These are phyloP conservation scores for Penicillium sp. DNA, from an alignment of 2,329 filamentous ascomycete genomes.

Conservation along the genomic window DNA sequence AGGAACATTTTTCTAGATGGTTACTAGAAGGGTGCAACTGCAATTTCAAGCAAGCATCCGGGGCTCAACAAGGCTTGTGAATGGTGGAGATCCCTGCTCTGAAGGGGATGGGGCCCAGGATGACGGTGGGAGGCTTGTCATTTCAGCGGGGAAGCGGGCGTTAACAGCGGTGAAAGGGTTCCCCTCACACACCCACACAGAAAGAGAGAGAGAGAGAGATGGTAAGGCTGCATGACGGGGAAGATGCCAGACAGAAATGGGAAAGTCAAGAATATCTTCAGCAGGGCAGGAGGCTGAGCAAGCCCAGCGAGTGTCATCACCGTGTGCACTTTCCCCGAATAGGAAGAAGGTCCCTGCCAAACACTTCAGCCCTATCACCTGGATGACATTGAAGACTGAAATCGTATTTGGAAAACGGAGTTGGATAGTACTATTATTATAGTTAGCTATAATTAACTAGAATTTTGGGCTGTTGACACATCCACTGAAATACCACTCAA, in stretches of 20 bases:
- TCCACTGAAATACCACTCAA: neutral
- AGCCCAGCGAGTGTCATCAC: neutral
- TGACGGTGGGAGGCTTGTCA: constrained; percentile 22
- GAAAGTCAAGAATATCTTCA: neutral
- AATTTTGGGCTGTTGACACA: neutral
- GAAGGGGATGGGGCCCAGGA: constrained; percentile 19
- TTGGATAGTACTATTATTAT: neutral
- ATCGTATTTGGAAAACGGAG: neutral
- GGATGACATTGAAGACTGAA: neutral
- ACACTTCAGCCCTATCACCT: neutral
- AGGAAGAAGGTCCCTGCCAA: neutral
- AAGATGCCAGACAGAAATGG: constrained; percentile 4
- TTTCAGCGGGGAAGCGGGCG: constrained; percentile 20
- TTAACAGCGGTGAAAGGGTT: constrained; percentile 27
- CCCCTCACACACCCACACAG: neutral
- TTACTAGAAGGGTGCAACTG: constrained; percentile 32
- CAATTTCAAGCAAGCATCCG: constrained; percentile 31
- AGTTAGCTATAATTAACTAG: neutral
- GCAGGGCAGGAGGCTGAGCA: neutral
- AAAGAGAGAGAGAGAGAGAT: neutral
- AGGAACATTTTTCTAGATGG: constrained; percentile 37
- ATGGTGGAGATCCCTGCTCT: constrained; percentile 23
- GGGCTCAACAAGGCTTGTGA: constrained; percentile 17
- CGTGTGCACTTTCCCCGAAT: neutral
- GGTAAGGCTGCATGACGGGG: constrained; percentile 11